Evolutionary conservation across 164 flowering plant genomes (phyloP), one percentile per base, ranked within the genome.

Genomic region (Aristolochia contorta): DNA sequence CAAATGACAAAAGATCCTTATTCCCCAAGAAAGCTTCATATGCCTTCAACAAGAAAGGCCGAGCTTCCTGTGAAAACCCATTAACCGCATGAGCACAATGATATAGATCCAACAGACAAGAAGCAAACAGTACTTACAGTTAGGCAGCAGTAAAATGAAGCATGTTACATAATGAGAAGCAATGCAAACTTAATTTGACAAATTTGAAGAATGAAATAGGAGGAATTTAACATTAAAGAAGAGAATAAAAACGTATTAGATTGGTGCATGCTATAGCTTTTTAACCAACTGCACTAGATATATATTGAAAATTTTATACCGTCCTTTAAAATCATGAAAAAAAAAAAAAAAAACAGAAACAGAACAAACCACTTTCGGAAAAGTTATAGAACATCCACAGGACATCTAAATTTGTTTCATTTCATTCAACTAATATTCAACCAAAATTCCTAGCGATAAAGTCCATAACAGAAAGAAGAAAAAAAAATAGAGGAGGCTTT

Each of bases 41-140:
- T 45, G 95, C 97, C 65, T 71, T 79, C 69, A 85, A 15, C 60
- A 93, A 62, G 62, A 75, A 60, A 22, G 73, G 77, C 77, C 82
- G 86, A 52, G 65, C 84, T 67, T 80, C 85, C 96, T 90, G 68
- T 65, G 62, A 67, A 19, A 49, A 47, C 51, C 43, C 20, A 53
- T 22, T 15, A 8, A 53, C 14, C 6, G 6, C 56, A 53, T 18
- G 4, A 8, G 21, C 56, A 53, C 22, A 14, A 21, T 45, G 30
- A 37, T 37, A 37, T 27, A 57, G 9, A 32, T 57, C 14, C 21
- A 19, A 57, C 16, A 18, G 3, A 18, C 47, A 32, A n/a, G 19
- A 20, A 22, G 13, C 46, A 45, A 22, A 14, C 48, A 15, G 15
- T 22, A 13, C 14, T 19, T 13, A 20, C 5, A 16, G n/a, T n/a